Base-by-base conservation (phyloP, 768 basidiomycete species). In the Mycena galopus region DNA sequence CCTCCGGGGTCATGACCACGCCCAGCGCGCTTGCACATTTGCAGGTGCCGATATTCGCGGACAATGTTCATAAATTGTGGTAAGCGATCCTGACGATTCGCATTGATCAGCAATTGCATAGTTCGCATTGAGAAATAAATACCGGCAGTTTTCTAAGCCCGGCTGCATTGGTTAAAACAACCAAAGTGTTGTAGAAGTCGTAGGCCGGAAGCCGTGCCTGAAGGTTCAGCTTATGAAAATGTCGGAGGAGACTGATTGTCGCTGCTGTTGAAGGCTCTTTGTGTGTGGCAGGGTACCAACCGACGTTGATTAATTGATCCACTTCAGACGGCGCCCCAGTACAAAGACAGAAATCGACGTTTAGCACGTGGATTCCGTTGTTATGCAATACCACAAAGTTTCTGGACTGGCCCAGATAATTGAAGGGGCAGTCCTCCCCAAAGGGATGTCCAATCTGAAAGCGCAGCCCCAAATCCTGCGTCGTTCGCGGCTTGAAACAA, bases 391-490 rank as follows among this genome's bases (percentile, higher is more conserved):
- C 75, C 25, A 75, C 55, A 23, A 81, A 5, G 59, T 67, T 5
- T 55, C 33, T n/a, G 44, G 21, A n/a, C 17, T 47, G 4, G n/a
- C 2, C 57, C 7, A 9, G 21, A 27, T 16, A 72, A 10, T 65
- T 10, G 69, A n/a, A n/a, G n/a, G n/a, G 60, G 56, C 79, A 79
- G 6, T 57, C 30, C 6, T 61, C 55, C 9, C 67, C 64, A 4
- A 37, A 27, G 3, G 39, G 51, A 56, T 81, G 80, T 1, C 79
- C 79, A 8, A 81, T 51, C 42, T 75, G 77, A 14, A 75, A 25
- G 3, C 60, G 60, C 1, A 79, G 37, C 5, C 12, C 19, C 9
- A 79, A 50, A 10, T 47, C 44, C 8, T 50, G 33, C 19, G 75
- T 44, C 0, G 67, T 55, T 1, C 59, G 27, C 0, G 23, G 42